Percentiles rank a stretch among this genome's conserved stretches.
Evolutionary conservation across 345 rosid species (phyloP).

Genomic region (Gossypium stocksii): DNA sequence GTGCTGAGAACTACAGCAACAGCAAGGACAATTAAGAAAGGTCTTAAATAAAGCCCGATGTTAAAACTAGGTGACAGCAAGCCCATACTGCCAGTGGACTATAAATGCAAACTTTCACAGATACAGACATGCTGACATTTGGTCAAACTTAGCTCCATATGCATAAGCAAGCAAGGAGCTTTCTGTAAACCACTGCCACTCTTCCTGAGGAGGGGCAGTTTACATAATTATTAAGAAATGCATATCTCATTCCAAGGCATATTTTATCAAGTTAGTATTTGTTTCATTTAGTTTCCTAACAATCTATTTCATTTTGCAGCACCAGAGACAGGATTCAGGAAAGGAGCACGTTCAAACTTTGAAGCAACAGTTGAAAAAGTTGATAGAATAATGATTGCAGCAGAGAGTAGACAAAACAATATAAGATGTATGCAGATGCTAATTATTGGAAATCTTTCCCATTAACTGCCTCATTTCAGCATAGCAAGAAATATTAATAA

Average conservation of each 20-base stretch:
- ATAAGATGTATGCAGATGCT: background rate
- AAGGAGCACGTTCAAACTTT: background rate
- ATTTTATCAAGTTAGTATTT: background rate
- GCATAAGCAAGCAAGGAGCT: background rate
- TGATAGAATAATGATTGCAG: background rate
- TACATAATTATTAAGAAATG: background rate
- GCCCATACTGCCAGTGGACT: background rate
- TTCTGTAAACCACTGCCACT: background rate
- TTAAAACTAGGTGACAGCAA: background rate
- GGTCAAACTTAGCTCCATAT: background rate
- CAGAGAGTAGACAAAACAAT: background rate
- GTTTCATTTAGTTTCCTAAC: background rate
- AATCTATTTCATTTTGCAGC: background rate
- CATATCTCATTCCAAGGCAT: background rate
- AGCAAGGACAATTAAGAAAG: background rate
- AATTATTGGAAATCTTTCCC: background rate
- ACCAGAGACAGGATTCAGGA: background rate
- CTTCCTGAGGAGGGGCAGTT: background rate
- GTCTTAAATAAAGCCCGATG: background rate
- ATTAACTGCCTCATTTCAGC: background rate
- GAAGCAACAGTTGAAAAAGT: background rate
- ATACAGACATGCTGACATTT: background rate
- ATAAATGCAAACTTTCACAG: background rate
- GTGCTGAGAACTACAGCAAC: background rate
- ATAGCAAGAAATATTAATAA: background rate